Base-by-base conservation (phyloP, 176 grass and related monocot genomes). In the Microstegium vimineum region DNA sequence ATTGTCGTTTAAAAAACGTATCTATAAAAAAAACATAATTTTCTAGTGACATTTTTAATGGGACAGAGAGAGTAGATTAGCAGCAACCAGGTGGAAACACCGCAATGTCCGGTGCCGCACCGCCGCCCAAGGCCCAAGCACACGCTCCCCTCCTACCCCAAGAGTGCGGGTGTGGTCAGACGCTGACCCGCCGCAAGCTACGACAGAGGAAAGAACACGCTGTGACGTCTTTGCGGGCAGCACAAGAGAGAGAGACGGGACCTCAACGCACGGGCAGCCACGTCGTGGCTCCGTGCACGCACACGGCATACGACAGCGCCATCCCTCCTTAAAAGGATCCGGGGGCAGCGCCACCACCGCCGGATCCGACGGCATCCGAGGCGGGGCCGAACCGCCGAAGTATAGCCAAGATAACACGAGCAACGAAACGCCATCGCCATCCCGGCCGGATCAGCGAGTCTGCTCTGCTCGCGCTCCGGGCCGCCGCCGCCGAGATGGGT, bases 261-360 rank as follows among this genome's bases (percentile, higher is more conserved):
- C 54, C 54, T 60, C 71, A 3, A 20, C 10, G 56, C 66, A 59
- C 75, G 56, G 32, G 33, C 12, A 14, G 45, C 60, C 84, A 86
- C 84, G 77, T 86, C 69, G 45, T 23, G 49, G 22, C 46, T 52
- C 47, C 84, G 77, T 63, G 69, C 77, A 75, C 84, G 73, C 78
- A 73, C 69, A 65, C 84, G 36, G 32, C 69, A 64, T 59, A 59
- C 56, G 15, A 61, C 76, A 73, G 15, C 69, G 13, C 47, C 57
- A 23, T 2, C 79, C 57, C 7, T 40, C 67, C 68, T 2, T 14
- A 72, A 56, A 71, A 6, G 70, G 18, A 59, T 69, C 62, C 15
- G 66, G 17, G n/a, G 22, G 33, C 68, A 27, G n/a, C 68, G 68
- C 45, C 46, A 49, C 52, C 63, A 43, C 59, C 40, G 42, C 41